These are phyloP conservation scores for Andrographis paniculata DNA, from an alignment of 305 asterid genomes.

Conservation along the genomic window DNA sequence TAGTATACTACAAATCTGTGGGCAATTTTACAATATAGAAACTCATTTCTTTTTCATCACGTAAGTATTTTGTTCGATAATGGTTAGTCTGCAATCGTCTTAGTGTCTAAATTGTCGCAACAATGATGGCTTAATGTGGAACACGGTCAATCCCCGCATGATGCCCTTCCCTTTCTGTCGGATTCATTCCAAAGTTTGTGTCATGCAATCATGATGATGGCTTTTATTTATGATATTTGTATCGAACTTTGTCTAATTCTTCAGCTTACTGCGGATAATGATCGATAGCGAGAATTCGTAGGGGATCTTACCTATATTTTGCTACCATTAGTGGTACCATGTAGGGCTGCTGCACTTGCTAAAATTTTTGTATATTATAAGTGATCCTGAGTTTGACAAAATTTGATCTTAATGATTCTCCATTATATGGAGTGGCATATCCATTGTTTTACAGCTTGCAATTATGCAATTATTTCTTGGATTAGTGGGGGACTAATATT, in stretches of 20 bases:
- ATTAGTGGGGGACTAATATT: background rate
- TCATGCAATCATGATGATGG: slow-evolving; percentile 8
- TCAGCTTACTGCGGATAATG: slow-evolving; percentile 16
- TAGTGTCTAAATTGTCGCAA: background rate
- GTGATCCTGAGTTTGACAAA: background rate
- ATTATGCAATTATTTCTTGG: background rate
- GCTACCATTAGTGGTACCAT: slow-evolving; percentile 21
- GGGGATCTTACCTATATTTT: background rate
- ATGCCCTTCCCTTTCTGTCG: background rate
- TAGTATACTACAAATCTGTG: no score
- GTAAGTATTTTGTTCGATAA: no score
- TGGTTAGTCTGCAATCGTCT: background rate
- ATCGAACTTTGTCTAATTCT: slow-evolving; percentile 3
- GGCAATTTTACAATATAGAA: no score
- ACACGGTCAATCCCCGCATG: slow-evolving; percentile 2
- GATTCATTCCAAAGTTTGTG: slow-evolving; percentile 10
- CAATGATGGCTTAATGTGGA: slow-evolving; percentile 3
- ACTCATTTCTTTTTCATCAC: no score
- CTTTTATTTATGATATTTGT: background rate
- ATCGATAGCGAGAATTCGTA: slow-evolving; percentile 9
- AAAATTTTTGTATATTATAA: background rate
- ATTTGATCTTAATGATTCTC: background rate
- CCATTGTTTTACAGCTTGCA: no score
- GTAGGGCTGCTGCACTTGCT: slow-evolving; percentile 24
- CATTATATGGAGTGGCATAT: background rate